Base-by-base conservation (phyloP, 768 basidiomycete species). In the Coprinopsis cinerea region DNA sequence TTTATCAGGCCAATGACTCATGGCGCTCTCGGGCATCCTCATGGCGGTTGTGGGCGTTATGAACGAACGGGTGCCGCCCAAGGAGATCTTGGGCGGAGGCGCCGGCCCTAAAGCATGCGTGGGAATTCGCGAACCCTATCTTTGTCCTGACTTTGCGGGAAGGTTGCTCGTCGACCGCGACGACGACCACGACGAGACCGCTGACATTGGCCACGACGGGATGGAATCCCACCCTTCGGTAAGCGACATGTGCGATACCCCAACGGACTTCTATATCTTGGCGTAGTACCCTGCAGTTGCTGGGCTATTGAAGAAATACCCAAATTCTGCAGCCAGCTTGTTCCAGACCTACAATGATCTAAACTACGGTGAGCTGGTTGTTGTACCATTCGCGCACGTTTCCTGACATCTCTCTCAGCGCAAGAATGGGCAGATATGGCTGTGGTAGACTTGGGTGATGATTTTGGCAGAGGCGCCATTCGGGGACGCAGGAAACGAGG, bases 261-360 rank as follows among this genome's bases (percentile, higher is more conserved):
- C 10, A 28, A 5, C 9, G 23, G 7, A 9, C 17, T 26, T 23
- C 22, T 39, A 28, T 17, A 22, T 35, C 30, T 35, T 1, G 20
- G 36, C 10, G 6, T 44, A 82, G 82, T 74, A 78, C 54, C 56
- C 67, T 37, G 67, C 59, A 3, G 69, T 88, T 23, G 65, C 76
- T 9, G 63, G 66, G 2, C 58, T 81, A 34, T 53, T 84, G 22
- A 52, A 57, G 10, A 85, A 81, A 61, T 89, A 89, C 57, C 86
- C 87, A 28, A 70, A 63, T 22, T 65, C 74, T 14, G 79, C 81
- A 2, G 75, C 81, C 11, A 70, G 76, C 20, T 64, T 89, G 7
- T 86, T 88, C 60, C 87, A 89, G 62, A 73, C 82, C 1, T 88
- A 83, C 67, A 89, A 89, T 60, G 87, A 91, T 51, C 64, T 90